phyloP scores from a whole-genome alignment of 345 rosid species.

The Dipteronia sinensis region DNA sequence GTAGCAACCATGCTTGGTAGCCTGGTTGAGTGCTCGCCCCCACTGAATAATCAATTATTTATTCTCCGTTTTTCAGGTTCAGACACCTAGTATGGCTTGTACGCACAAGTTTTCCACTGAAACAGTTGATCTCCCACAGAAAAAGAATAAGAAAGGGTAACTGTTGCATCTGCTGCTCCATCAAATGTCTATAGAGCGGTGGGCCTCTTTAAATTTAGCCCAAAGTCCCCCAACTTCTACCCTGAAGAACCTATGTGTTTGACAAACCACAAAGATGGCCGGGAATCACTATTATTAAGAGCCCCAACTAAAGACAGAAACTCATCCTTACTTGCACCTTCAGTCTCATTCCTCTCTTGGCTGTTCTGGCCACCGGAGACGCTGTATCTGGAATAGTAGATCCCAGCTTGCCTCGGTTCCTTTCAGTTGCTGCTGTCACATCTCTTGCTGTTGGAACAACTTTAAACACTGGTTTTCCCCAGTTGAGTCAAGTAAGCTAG shows the following conservation, averaged over 20 bases:
- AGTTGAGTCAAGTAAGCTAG: slow-evolving; percentile 60
- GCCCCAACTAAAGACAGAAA: slow-evolving; percentile 75
- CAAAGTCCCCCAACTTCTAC: slow-evolving; percentile 72
- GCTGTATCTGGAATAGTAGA: slow-evolving; percentile 84
- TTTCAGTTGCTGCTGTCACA: slow-evolving; percentile 70
- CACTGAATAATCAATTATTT: slow-evolving; percentile 8
- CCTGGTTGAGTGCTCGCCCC: neutral
- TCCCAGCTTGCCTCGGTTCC: slow-evolving; percentile 84
- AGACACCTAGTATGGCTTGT: slow-evolving; percentile 80
- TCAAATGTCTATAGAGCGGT: slow-evolving; percentile 65
- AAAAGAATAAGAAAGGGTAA: slow-evolving; percentile 93
- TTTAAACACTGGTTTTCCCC: slow-evolving; percentile 60
- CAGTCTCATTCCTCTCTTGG: slow-evolving; percentile 65
- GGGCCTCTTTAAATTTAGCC: slow-evolving; percentile 78
- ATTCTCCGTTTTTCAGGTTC: slow-evolving; percentile 52
- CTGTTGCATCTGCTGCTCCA: slow-evolving; percentile 88
- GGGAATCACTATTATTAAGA: slow-evolving; percentile 63
- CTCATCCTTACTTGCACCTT: slow-evolving; percentile 58
- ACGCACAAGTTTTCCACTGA: slow-evolving; percentile 93
- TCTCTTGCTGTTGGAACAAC: slow-evolving; percentile 78
- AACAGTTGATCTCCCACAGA: slow-evolving; percentile 89
- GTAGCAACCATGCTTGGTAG: too few species aligned
- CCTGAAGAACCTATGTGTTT: slow-evolving; percentile 93
- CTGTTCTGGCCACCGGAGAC: slow-evolving; percentile 82
- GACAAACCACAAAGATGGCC: slow-evolving; percentile 80